Percentiles rank a stretch among this genome's conserved stretches.
Evolutionary conservation across 2,329 filamentous ascomycete genomes (phyloP).

Genomic region (Fusarium sp.): DNA sequence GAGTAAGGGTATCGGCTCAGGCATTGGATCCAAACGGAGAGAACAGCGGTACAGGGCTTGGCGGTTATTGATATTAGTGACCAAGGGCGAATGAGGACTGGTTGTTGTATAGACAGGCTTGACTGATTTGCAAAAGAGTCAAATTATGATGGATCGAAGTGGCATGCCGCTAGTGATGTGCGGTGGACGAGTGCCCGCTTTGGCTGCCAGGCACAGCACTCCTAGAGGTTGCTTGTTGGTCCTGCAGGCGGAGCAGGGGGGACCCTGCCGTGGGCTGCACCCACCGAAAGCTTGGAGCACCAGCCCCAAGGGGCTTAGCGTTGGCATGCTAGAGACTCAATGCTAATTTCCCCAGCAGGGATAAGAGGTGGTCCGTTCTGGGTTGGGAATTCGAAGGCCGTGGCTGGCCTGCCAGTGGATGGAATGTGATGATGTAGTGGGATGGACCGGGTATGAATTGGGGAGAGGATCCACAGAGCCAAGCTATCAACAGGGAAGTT

Average conservation of each 20-base stretch:
- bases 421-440: conserved; percentile 43
- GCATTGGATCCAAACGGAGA: conserved; percentile 11
- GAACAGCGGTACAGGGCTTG: background rate
- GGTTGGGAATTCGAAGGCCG: conserved; percentile 32
- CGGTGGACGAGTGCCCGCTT: conserved; percentile 34
- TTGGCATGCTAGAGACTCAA: conserved; percentile 12
- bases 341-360: conserved; percentile 37
- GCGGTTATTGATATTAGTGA: conserved; percentile 4
- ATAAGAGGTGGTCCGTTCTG: conserved; percentile 30
- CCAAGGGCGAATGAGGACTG: background rate
- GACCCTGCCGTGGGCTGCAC: conserved; percentile 9
- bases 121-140: conserved; percentile 4
- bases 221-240: conserved; percentile 28
- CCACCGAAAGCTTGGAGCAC: conserved; percentile 25
- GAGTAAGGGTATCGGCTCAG: conserved; percentile 14
- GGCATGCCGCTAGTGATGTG: conserved; percentile 27
- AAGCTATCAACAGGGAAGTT: conserved; percentile 17
- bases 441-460: conserved; percentile 34
- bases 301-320: conserved; percentile 32
- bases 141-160: conserved; percentile 39
- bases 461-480: conserved; percentile 8
- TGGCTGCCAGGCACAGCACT: conserved; percentile 39
- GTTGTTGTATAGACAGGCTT: background rate
- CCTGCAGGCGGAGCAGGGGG: conserved; percentile 21
- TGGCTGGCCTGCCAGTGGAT: conserved; percentile 34